Conservation (phyloP, 2,329 filamentous ascomycete genomes). For the Neonectria hederae region DNA sequence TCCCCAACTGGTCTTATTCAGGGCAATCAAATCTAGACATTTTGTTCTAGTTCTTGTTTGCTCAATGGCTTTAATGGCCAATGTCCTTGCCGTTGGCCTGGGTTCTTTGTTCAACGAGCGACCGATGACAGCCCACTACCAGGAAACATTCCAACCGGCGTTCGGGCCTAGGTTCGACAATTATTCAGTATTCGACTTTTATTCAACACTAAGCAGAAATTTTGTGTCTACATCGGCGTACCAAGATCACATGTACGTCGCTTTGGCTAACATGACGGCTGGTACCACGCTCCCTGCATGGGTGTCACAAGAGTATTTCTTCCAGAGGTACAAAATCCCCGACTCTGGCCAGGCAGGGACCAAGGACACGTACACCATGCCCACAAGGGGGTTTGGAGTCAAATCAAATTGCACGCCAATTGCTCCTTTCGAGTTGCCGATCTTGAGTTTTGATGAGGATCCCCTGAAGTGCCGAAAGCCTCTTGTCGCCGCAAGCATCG, state of each 20-base stretch:
- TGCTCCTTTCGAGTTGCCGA: background rate
- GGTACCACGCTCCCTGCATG: slow-evolving; percentile 59
- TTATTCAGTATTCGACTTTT: slow-evolving; percentile 18
- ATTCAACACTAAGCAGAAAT: background rate
- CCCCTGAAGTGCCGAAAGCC: background rate
- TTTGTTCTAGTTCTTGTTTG: slow-evolving; percentile 59
- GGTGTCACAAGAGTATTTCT: slow-evolving; percentile 56
- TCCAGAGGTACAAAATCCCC: slow-evolving; percentile 53
- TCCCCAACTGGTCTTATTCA: slow-evolving; percentile 59
- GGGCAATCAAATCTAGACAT: slow-evolving; percentile 57
- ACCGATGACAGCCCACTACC: background rate
- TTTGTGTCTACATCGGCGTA: slow-evolving; percentile 16
- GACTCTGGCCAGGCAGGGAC: background rate
- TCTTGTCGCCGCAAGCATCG: background rate
- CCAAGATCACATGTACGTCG: slow-evolving; percentile 45
- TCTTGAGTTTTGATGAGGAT: background rate
- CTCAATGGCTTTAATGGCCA: slow-evolving; percentile 57
- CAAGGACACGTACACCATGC: slow-evolving; percentile 21
- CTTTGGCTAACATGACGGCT: slow-evolving; percentile 56
- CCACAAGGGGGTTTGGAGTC: slow-evolving; percentile 43
- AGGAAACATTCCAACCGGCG: slow-evolving; percentile 22
- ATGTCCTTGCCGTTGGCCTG: slow-evolving; percentile 63
- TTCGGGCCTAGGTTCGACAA: slow-evolving; percentile 36
- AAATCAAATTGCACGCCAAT: slow-evolving; percentile 34
- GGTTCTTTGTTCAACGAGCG: slow-evolving; percentile 60